These are phyloP conservation scores for Colletotrichum liaoningense DNA, from an alignment of 2,329 filamentous ascomycete genomes.

Conservation along the genomic window DNA sequence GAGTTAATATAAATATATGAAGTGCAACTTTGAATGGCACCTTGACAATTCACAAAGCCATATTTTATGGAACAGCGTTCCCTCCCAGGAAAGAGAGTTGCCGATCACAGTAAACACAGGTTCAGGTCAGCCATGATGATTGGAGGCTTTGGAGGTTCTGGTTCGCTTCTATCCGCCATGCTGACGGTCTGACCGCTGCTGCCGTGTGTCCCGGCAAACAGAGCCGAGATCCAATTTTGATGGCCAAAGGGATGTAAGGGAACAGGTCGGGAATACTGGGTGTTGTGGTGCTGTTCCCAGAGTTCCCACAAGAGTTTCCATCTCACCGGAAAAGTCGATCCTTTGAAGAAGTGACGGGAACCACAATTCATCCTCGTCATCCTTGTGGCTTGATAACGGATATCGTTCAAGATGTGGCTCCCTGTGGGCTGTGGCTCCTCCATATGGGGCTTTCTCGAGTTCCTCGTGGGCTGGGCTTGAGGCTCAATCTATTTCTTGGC, in stretches of 20 bases:
- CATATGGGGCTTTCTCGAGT: neutral
- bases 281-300: neutral
- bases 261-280: conserved; percentile 11
- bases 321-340: conserved; percentile 8
- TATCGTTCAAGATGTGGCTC: conserved; percentile 1
- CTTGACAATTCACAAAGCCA: conserved; percentile 5
- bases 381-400: neutral
- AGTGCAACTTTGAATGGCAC: neutral
- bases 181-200: neutral
- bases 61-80: conserved; percentile 2
- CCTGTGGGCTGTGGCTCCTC: neutral
- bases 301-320: conserved; percentile 10
- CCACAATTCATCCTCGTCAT: neutral
- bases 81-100: neutral
- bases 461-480: conserved; percentile 12
- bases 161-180: conserved; percentile 7
- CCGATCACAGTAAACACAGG: neutral
- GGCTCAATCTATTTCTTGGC: conserved; percentile 27
- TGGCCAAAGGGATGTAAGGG: conserved; percentile 11
- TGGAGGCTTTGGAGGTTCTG: conserved; percentile 4
- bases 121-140: neutral
- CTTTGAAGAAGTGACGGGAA: conserved; percentile 14
- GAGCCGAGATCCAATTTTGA: neutral
- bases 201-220: neutral
- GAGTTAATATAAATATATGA: conserved; percentile 17